Evolutionary conservation across 768 basidiomycete genomes (phyloP).

Genomic region (Crassisporium funariophilum): DNA sequence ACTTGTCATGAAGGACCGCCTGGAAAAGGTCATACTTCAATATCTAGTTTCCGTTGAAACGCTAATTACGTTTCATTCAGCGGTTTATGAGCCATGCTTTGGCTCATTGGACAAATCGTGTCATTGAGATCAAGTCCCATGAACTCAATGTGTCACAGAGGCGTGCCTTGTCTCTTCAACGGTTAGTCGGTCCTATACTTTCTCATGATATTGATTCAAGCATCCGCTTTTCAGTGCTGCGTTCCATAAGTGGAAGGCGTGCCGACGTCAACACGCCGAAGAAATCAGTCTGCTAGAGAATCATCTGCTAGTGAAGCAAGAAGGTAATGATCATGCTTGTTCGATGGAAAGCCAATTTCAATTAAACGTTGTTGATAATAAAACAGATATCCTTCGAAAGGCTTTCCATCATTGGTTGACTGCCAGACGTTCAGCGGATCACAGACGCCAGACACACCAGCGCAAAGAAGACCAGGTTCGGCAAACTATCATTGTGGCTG

Average conservation of each 20-base stretch:
- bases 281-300: conserved; percentile 82
- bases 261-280: conserved; percentile 65
- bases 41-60: neutral
- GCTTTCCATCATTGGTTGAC: conserved; percentile 73
- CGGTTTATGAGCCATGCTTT: conserved; percentile 52
- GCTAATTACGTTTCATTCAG: conserved; percentile 34
- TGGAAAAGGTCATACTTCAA: conserved; percentile 35
- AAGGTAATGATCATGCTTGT: conserved; percentile 51
- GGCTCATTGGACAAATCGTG: conserved; percentile 67
- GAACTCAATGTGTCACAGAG: conserved; percentile 66
- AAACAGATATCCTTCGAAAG: conserved; percentile 63
- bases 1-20: conserved; percentile 37
- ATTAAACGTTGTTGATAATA: no score
- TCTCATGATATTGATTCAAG: neutral
- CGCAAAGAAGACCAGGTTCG: conserved; percentile 66
- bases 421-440: conserved; percentile 59
- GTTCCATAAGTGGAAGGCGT: conserved; percentile 70
- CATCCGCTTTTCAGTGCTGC: conserved; percentile 42
- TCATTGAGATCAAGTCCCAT: conserved; percentile 72
- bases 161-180: conserved; percentile 32
- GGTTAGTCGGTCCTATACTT: conserved; percentile 24
- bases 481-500: conserved; percentile 47
- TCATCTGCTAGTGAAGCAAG: conserved; percentile 76
- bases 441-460: conserved; percentile 59
- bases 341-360: no score